Base-by-base conservation (phyloP, 108 stramenopile genomes). In the Cyclotella distinguenda region DNA sequence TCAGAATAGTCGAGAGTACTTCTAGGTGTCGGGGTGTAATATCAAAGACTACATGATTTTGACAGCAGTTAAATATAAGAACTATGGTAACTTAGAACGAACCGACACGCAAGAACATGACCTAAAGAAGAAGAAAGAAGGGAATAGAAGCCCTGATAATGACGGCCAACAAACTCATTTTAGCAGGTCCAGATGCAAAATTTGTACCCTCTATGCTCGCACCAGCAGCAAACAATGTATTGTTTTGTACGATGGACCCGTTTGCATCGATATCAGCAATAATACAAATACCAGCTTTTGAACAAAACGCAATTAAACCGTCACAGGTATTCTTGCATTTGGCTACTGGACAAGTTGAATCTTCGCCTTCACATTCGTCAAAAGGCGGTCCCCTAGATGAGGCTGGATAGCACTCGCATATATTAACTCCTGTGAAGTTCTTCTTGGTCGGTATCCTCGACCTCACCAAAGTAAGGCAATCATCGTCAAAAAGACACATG, bases 261-360 rank as follows among this genome's bases (percentile, higher is more conserved):
- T n/a, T n/a, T n/a, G n/a, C n/a, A n/a, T n/a, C 21, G 4, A 4
- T 13, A 8, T 39, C 12, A 39, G 12, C 38, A 39, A 8, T 39
- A 11, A 39, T 11, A 2, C 11, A 10, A 39, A 40, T 32, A 40
- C 3, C 1, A 40, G 0, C 22, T 18, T 1, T 12, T 34, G 33
- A 55, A 40, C 31, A 54, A 12, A 27, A 48, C 39, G 45, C 62
- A 16, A 26, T 60, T 11, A 75, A 71, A 22, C 56, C 65, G 23
- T 72, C 72, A 81, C 77, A 50, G 74, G 79, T n/a, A 83, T 72
- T 36, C 77, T 71, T 55, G 53, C 61, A 43, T 77, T 77, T 25
- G 66, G 66, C 60, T 49, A 43, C 6, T 60, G 42, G 18, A 64
- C 71, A 42, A 66, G 42, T 35, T 39, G 48, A 11, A 61, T 31